Evolutionary conservation across 2,329 filamentous ascomycete genomes (phyloP).

Genomic region (Diaporthe australafricana): DNA sequence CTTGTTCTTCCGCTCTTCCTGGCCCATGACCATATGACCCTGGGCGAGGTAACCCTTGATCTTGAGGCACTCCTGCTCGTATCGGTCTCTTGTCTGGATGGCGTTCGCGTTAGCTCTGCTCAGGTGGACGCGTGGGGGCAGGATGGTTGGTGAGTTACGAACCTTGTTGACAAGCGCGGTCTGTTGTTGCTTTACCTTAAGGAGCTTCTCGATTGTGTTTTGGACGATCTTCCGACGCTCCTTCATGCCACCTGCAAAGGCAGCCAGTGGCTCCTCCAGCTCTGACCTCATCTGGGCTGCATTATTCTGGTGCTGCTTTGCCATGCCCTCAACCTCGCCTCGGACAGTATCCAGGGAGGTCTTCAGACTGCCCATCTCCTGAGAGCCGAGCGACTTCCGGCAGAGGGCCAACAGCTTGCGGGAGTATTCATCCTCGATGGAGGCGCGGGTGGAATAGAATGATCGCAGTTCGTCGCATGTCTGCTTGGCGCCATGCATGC

Average conservation of each 20-base stretch:
- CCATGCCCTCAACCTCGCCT: constrained; percentile 92
- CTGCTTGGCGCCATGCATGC: constrained; percentile 93
- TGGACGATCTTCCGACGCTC: constrained; percentile 97
- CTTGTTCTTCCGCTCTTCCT: constrained; percentile 98
- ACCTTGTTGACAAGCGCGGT: constrained; percentile 93
- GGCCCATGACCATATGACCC: constrained; percentile 99
- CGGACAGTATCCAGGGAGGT: constrained; percentile 88
- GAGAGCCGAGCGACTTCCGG: constrained; percentile 89
- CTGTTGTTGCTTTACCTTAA: constrained; percentile 94
- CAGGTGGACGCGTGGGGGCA: background rate
- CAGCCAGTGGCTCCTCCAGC: constrained; percentile 90
- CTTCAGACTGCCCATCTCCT: constrained; percentile 85
- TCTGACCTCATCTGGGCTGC: constrained; percentile 96
- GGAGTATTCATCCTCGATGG: constrained; percentile 96
- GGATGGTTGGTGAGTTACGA: constrained; percentile 40
- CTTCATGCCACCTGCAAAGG: constrained; percentile 95
- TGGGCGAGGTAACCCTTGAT: constrained; percentile 99
- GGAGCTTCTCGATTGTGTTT: constrained; percentile 89
- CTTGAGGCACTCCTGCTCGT: constrained; percentile 97
- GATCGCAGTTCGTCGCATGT: constrained; percentile 93
- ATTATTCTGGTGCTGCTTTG: constrained; percentile 90
- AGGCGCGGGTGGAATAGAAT: constrained; percentile 91
- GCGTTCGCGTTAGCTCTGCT: constrained; percentile 24
- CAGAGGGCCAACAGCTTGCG: constrained; percentile 88
- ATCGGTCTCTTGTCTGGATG: constrained; percentile 85